A percentile compares a stretch with the other conserved stretches of the same genome.
phyloP scores from a whole-genome alignment of 2,329 filamentous ascomycete species.

The Colletotrichum noveboracense region DNA sequence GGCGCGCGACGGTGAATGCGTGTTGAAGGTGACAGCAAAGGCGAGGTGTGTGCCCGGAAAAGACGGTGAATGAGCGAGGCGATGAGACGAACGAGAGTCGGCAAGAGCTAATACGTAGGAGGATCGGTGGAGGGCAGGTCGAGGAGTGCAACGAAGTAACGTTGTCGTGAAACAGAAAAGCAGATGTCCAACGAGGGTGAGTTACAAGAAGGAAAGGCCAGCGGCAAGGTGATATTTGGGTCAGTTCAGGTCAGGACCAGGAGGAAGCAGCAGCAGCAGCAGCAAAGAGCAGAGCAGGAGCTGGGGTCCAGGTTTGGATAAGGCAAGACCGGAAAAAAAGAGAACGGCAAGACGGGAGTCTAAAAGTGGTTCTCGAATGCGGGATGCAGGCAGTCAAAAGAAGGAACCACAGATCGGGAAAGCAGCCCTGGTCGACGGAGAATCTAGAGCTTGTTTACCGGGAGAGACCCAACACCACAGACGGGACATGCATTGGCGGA shows the following conservation, averaged over 20 bases:
- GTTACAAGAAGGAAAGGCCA: not conserved
- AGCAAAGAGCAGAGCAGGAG: not conserved
- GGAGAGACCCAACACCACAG: not conserved
- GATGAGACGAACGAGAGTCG: not conserved
- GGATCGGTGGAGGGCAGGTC: not conserved
- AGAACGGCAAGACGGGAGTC: not conserved
- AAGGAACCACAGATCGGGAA: not conserved
- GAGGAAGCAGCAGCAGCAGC: not conserved
- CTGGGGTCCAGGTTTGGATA: not conserved
- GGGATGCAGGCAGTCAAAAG: not conserved
- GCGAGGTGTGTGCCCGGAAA: not conserved
- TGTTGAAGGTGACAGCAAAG: not conserved
- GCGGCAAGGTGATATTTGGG: not conserved
- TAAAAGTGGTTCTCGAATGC: conserved; percentile 4
- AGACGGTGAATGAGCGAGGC: conserved; percentile 4
- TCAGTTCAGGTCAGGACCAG: not conserved
- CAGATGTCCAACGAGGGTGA: not conserved
- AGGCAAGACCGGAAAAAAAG: not conserved
- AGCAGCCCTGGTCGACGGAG: not conserved
- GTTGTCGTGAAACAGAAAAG: not conserved
- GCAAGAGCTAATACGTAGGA: not conserved
- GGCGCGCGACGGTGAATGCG: not conserved
- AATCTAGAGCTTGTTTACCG: conserved; percentile 7
- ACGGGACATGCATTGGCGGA: not conserved
- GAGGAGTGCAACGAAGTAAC: not conserved